Base-by-base conservation (phyloP, 108 stramenopile species). In the Cyclotella sp. region DNA sequence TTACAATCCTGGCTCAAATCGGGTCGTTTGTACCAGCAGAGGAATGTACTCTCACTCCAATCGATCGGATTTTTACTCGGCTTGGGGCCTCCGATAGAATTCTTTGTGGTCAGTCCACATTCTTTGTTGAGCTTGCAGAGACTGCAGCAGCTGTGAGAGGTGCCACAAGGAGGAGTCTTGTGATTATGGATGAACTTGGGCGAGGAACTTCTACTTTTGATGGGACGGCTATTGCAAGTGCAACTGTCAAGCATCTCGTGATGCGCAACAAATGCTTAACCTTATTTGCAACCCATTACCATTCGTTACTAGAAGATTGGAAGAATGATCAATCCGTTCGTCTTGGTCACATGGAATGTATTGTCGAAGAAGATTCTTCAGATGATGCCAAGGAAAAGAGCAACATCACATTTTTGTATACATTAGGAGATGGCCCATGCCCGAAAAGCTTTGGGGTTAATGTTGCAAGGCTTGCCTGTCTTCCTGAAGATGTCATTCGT, bases 1-100 rank as follows among this genome's bases (percentile, higher is more conserved):
- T 98, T 46, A 82, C 95, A 21, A 96, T 99, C 68, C 76, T 99
- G 59, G 98, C 98, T 0, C 99, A 99, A 85, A 89, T 97, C 19
- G 99, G 99, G 41, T 97, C 96, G 62, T 98, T 87, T 70, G 99
- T 99, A n/a, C 98, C 98, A 3, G 99, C 98, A 18, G 94, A 96
- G 60, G 64, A 80, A 19, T 95, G 91, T 66, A 67, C 59, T 18
- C 72, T 99, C 51, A 98, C 97, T 15, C 99, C 99, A 24, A 84
- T 97, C 18, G 99, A 99, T 85, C 92, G 98, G 24, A 98, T 99
- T 67, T 99, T 97, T 70, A 99, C 99, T 42, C 89, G 99, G 11
- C 89, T 99, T 10, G 99, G 99, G n/a, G 99, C 99, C 4, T 93
- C 92, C 22, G 99, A 99, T 78, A 88, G 97, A n/a, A 98, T 99